Conservation (phyloP, 2,329 filamentous ascomycete species). For the Pestalotiopsis sp. region DNA sequence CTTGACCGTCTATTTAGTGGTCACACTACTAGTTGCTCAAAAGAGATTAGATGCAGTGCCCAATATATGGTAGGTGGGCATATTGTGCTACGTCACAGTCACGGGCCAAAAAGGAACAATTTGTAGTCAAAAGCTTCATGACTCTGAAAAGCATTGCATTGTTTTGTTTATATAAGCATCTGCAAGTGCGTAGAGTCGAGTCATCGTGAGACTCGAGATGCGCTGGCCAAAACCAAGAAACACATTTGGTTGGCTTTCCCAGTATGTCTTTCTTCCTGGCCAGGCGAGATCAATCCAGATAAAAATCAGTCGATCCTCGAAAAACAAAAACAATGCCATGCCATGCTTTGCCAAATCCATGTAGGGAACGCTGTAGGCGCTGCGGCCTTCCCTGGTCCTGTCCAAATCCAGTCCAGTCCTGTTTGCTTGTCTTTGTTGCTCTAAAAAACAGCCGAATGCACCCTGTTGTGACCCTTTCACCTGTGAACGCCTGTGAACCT, state of each 20-base stretch:
- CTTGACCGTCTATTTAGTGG: not conserved
- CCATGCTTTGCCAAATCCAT: not conserved
- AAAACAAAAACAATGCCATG: not conserved
- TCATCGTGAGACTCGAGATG: not conserved
- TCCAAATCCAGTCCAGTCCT: not conserved
- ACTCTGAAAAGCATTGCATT: conserved; percentile 1
- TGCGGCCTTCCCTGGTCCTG: not conserved
- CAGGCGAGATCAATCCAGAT: not conserved
- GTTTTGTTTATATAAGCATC: conserved; percentile 1
- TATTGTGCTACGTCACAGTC: not conserved
- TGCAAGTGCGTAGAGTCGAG: not conserved
- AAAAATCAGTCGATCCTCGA: no score
- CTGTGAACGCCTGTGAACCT: not conserved
- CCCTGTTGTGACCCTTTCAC: not conserved
- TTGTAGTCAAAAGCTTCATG: not conserved
- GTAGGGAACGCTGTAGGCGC: not conserved
- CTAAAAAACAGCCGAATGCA: not conserved
- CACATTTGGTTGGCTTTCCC: not conserved
- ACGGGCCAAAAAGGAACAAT: not conserved
- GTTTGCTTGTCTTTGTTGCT: not conserved
- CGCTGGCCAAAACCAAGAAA: not conserved
- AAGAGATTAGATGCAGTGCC: not conserved
- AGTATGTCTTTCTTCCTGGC: not conserved
- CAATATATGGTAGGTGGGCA: not conserved
- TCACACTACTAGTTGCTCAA: not conserved